Base-by-base conservation (phyloP, 805 yeast species). In the Saturnispora saitoi region DNA sequence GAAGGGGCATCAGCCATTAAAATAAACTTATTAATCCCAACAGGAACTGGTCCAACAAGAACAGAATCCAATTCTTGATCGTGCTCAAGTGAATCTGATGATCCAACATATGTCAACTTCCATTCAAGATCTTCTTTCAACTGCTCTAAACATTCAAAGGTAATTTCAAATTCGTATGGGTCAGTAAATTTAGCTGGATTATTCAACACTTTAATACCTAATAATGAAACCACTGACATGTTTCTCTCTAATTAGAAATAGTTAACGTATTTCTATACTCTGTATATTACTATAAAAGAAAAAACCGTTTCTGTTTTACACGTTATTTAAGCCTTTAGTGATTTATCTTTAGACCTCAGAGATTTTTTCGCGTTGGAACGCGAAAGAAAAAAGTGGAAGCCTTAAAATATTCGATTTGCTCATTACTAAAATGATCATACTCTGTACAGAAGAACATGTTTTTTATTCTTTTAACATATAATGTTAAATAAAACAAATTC, bases 41-140 rank as follows among this genome's bases (percentile, higher is more conserved):
- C 95, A 0, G 99, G 99, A 2, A 93, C 95, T 0, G 99, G 99
- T 0, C 99, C 99, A 3, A 93, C 99, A n/a, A 93, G 70, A 34
- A 93, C 81, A 1, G 97, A 89, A 62, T 93, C 99, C 48, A 93
- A 71, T 63, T 90, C 97, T 67, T 93, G 99, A 65, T 93, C 99
- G 58, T 93, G 97, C 54, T 93, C 97, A 45, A 88, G 65, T 34
- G 97, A 88, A 43, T 95, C 77, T 1, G 97, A 90, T 4, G 96
- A 86, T 1, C 99, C 99, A 37, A 93, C 99, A 58, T 93, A 93
- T 1, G 96, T 91, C 50, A 93, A 71, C 64, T 93, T 93, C 99
- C 99, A 93, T 65, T 93, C 99, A 50, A 93, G 72, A 65, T 93
- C 99, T 59, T 85, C 89, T 58, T 80, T 86, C 56, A 93, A 71